Conservation (phyloP, 345 rosid species). For the Citrus medica region DNA sequence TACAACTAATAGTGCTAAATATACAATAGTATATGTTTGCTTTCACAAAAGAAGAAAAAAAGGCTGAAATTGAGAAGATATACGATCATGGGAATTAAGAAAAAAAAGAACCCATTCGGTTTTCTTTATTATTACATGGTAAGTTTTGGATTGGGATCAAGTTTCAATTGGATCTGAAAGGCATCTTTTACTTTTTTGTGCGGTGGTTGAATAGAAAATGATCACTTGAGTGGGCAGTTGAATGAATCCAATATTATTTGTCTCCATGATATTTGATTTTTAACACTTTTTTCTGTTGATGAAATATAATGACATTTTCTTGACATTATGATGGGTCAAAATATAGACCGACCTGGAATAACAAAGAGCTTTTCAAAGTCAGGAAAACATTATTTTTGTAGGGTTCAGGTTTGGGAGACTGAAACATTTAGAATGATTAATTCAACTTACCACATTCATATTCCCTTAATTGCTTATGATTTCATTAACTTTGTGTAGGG, state of each 20-base stretch:
- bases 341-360: no score
- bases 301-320: no score
- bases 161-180: slow-evolving; percentile 3
- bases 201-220: slow-evolving; percentile 5
- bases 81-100: no score
- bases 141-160: slow-evolving; percentile 2
- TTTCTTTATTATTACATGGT: neutral
- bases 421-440: neutral
- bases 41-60: no score
- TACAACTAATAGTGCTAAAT: no score
- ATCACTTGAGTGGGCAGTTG: slow-evolving; percentile 11
- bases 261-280: no score
- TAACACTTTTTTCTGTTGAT: no score
- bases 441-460: neutral
- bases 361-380: neutral
- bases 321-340: neutral
- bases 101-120: no score
- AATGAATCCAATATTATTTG: neutral
- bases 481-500: neutral
- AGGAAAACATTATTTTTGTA: neutral
- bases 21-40: no score
- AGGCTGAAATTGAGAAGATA: no score
- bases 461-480: neutral
- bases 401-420: neutral
- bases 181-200: slow-evolving; percentile 11